Conservation (phyloP, 2,329 filamentous ascomycete genomes). For the Colletotrichum sp. region DNA sequence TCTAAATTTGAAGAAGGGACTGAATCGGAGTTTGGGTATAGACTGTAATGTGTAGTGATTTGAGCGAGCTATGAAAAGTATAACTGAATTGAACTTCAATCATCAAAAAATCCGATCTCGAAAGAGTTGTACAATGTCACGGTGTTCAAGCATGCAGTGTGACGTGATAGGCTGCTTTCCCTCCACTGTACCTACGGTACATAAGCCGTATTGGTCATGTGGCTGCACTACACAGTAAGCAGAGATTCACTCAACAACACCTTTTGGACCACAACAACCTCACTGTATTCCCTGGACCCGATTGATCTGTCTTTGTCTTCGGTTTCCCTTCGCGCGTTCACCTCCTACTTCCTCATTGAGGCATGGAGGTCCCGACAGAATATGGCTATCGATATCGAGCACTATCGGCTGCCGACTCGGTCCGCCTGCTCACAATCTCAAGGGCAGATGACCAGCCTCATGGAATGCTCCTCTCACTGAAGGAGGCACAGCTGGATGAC, state of each 20-base stretch:
- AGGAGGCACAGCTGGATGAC: neutral
- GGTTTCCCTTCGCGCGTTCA: too few species aligned
- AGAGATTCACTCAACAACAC: too few species aligned
- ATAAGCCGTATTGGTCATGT: too few species aligned
- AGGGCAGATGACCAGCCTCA: neutral
- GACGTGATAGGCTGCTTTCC: too few species aligned
- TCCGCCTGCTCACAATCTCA: neutral
- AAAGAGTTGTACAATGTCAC: too few species aligned
- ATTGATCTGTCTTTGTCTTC: too few species aligned
- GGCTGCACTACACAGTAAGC: too few species aligned
- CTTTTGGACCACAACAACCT: too few species aligned
- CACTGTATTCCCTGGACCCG: too few species aligned
- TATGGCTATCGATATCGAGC: neutral
- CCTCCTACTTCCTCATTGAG: too few species aligned
- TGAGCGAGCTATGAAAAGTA: neutral
- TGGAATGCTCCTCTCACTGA: neutral
- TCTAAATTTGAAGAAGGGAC: slow-evolving; percentile 1
- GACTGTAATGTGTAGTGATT: neutral
- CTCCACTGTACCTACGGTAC: too few species aligned
- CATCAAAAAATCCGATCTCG: neutral
- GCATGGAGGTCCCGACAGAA: neutral
- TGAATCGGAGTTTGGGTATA: neutral
- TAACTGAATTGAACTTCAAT: neutral
- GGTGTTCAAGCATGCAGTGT: too few species aligned
- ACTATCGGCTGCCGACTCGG: neutral